phyloP scores from a whole-genome alignment of 495 filamentous ascomycete genomes.

The Podospora pseudopauciseta region DNA sequence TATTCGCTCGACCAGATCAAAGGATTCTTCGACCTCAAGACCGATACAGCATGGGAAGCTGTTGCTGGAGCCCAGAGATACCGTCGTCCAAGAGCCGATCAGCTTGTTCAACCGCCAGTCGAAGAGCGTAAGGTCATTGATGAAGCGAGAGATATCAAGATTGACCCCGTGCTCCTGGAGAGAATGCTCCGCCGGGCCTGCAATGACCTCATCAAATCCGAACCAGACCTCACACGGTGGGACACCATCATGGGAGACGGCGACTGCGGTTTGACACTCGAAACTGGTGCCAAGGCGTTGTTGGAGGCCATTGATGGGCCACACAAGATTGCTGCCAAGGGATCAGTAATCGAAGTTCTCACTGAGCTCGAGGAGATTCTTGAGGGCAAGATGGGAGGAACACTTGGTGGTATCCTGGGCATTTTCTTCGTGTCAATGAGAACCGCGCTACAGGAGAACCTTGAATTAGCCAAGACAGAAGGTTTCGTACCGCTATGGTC shows the following conservation, averaged over 20 bases:
- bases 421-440: slow-evolving; percentile 59
- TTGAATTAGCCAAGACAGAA: slow-evolving; percentile 27
- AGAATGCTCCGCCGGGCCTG: slow-evolving; percentile 51
- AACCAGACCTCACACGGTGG: slow-evolving; percentile 58
- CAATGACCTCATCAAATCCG: slow-evolving; percentile 48
- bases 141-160: slow-evolving; percentile 38
- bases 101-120: slow-evolving; percentile 39
- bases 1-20: slow-evolving; percentile 50
- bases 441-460: slow-evolving; percentile 43
- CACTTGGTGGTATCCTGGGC: slow-evolving; percentile 56
- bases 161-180: slow-evolving; percentile 45
- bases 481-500: slow-evolving; percentile 37
- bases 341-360: slow-evolving; percentile 50
- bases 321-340: slow-evolving; percentile 34
- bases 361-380: slow-evolving; percentile 54
- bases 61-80: slow-evolving; percentile 38
- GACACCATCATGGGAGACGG: slow-evolving; percentile 65
- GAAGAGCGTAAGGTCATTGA: slow-evolving; percentile 34
- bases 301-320: slow-evolving; percentile 37
- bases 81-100: slow-evolving; percentile 38
- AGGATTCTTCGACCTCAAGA: slow-evolving; percentile 49
- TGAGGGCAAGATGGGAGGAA: slow-evolving; percentile 58
- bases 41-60: slow-evolving; percentile 52
- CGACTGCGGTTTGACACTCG: slow-evolving; percentile 60
- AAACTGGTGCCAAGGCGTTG: slow-evolving; percentile 43